Evolutionary conservation across 148 eudicot genomes (phyloP).

Genomic region (Vaccinium myrtillus): DNA sequence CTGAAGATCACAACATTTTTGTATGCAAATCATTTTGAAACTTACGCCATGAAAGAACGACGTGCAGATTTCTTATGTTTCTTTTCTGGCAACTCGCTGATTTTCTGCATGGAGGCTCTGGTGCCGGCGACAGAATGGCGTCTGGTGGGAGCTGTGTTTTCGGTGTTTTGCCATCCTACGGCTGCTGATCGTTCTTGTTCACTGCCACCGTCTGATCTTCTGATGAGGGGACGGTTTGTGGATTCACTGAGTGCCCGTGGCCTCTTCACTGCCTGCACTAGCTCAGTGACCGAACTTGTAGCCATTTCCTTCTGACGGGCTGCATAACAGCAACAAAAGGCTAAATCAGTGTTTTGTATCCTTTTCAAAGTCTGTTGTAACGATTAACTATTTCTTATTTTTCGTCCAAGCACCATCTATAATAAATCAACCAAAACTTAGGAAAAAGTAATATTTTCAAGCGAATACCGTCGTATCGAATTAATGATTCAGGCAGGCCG

Average conservation of each 20-base stretch:
- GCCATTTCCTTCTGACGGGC: conserved; percentile 98
- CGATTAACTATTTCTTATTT: not conserved
- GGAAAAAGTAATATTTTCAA: not conserved
- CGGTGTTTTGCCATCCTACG: conserved; percentile 47
- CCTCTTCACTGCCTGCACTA: conserved; percentile 79
- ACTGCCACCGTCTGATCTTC: conserved; percentile 47
- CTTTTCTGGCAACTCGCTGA: conserved; percentile 71
- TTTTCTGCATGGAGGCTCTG: conserved; percentile 56
- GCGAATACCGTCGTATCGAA: conserved; percentile 82
- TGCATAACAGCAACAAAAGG: conserved; percentile 18
- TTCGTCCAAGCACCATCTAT: not conserved
- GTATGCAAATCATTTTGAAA: not conserved
- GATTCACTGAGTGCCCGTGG: conserved; percentile 89
- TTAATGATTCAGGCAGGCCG: conserved; percentile 90
- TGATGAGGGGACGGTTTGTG: conserved; percentile 52
- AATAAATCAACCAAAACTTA: not conserved
- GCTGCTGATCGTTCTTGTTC: conserved; percentile 36
- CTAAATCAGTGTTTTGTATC: not conserved
- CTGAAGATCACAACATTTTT: not conserved
- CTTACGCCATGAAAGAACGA: conserved; percentile 80
- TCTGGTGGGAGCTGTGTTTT: conserved; percentile 40
- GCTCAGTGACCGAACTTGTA: conserved; percentile 70
- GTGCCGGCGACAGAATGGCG: conserved; percentile 56
- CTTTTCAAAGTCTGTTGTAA: not conserved
- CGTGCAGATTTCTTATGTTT: conserved; percentile 57